Base-by-base conservation (phyloP, 192 early-diverging fungal genomes). In the Gamsiella multidivaricata region DNA sequence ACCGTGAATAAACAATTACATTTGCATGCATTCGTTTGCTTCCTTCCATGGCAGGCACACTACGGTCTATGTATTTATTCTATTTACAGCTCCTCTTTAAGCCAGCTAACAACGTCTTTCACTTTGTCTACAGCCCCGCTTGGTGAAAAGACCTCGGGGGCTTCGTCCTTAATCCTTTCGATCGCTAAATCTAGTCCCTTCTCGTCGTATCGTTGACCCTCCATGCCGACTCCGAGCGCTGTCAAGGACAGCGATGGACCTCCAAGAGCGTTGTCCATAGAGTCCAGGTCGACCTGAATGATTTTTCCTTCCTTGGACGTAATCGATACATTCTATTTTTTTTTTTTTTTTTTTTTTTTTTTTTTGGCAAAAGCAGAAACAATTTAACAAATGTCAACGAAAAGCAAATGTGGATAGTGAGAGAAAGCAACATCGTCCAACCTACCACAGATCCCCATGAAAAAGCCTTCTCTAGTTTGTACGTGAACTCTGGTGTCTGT, bases 401-500 rank as follows among this genome's bases (percentile, higher is more conserved):
- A 43, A n/a, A 37, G 45, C 25, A 17, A 25, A 36, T 4, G 5
- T 20, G 42, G 28, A 36, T 28, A 41, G 29, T 34, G 31, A 37
- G 15, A 28, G 3, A 15, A 45, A 11, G 9, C n/a, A 45, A 18
- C 3, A n/a, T 41, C 14, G 22, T 20, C n/a, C 1, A 56, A 63
- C 69, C 61, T 86, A 89, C 88, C 46, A 88, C 81, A 45, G 69
- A 53, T 5, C 88, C 88, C 88, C 87, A 89, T 1, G 59, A 23
- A 70, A 90, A 88, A n/a, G 71, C 46, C 7, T 63, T 75, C 36
- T 82, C 71, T n/a, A 88, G 36, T 11, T 81, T 46, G 74, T 91
- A 83, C 3, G 83, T 88, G 69, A 98, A 98, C 68, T 93, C 89
- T 28, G 96, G 96, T 8, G 96, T 97, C 84, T 96, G 94, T 6